A percentile compares a stretch with the other conserved stretches of the same genome.
Conservation (phyloP, 352 stramenopile genomes). For the Aphanomyces astaci region DNA sequence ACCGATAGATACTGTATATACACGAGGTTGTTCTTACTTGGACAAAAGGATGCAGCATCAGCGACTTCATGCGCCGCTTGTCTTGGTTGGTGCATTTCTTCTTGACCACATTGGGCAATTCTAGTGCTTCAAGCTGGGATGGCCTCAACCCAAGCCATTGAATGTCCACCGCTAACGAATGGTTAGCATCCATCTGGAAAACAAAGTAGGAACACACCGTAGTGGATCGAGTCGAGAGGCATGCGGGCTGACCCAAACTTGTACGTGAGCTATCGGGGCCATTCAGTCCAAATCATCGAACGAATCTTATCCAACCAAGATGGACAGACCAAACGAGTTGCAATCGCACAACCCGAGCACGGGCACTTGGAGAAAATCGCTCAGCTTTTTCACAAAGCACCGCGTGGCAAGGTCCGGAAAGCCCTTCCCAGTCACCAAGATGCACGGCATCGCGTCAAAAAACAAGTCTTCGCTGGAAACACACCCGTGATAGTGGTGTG, state of each 20-base stretch:
- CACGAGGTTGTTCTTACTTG: too few species aligned
- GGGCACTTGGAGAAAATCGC: conserved; percentile 63
- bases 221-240: conserved; percentile 59
- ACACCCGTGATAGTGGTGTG: background rate
- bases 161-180: conserved; percentile 56
- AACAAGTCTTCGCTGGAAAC: conserved; percentile 72
- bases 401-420: conserved; percentile 92
- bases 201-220: conserved; percentile 30
- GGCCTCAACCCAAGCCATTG: conserved; percentile 89
- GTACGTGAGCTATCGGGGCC: conserved; percentile 85
- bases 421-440: conserved; percentile 89
- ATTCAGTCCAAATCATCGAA: too few species aligned
- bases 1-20: too few species aligned
- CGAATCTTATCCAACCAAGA: conserved; percentile 55
- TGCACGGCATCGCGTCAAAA: conserved; percentile 78
- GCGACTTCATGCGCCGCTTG: conserved; percentile 32
- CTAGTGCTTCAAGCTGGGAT: conserved; percentile 49
- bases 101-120: conserved; percentile 42
- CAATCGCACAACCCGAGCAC: conserved; percentile 90
- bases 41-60: conserved; percentile 47
- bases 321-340: conserved; percentile 91
- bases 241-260: conserved; percentile 80
- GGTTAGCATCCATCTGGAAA: background rate
- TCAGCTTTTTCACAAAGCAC: conserved; percentile 78
- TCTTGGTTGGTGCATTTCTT: conserved; percentile 58